Conservation (phyloP, 2,329 filamentous ascomycete genomes). For the Byssochlamys sp. region DNA sequence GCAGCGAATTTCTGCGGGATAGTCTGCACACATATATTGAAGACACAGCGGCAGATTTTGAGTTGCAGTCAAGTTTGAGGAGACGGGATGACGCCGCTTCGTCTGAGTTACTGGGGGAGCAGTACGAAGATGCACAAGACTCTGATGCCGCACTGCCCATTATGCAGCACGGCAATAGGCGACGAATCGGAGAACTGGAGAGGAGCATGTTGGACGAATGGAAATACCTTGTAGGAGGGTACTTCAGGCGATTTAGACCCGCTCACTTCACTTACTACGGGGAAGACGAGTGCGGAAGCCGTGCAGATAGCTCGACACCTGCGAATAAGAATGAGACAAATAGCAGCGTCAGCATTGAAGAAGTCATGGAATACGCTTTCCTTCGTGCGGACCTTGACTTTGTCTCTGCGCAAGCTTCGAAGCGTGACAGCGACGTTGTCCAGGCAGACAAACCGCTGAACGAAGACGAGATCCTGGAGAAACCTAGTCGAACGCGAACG, state of each 20-base stretch:
- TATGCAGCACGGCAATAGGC: constrained; percentile 45
- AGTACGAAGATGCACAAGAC: constrained; percentile 6
- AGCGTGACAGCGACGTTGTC: constrained; percentile 62
- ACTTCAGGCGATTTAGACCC: constrained; percentile 83
- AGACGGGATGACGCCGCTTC: constrained; percentile 10
- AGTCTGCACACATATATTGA: constrained; percentile 84
- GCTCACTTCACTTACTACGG: constrained; percentile 56
- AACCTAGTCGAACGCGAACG: constrained; percentile 40
- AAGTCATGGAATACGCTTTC: constrained; percentile 78
- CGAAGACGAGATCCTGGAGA: constrained; percentile 70
- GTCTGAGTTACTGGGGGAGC: constrained; percentile 4
- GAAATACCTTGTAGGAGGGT: constrained; percentile 78
- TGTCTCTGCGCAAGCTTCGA: constrained; percentile 75
- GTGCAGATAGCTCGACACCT: constrained; percentile 17
- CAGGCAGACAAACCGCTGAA: constrained; percentile 70
- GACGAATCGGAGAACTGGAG: constrained; percentile 60
- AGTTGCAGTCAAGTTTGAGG: constrained; percentile 64
- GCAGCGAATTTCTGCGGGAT: constrained; percentile 75
- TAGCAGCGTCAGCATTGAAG: constrained; percentile 35
- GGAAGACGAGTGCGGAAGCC: constrained; percentile 15
- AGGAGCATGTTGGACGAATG: constrained; percentile 64
- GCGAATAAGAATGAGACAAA: constrained; percentile 19
- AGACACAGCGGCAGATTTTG: constrained; percentile 64
- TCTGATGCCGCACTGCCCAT: constrained; percentile 29
- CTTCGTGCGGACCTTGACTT: constrained; percentile 91